Conservation (phyloP, 768 basidiomycete genomes). For the Nevesoporus exiguus region DNA sequence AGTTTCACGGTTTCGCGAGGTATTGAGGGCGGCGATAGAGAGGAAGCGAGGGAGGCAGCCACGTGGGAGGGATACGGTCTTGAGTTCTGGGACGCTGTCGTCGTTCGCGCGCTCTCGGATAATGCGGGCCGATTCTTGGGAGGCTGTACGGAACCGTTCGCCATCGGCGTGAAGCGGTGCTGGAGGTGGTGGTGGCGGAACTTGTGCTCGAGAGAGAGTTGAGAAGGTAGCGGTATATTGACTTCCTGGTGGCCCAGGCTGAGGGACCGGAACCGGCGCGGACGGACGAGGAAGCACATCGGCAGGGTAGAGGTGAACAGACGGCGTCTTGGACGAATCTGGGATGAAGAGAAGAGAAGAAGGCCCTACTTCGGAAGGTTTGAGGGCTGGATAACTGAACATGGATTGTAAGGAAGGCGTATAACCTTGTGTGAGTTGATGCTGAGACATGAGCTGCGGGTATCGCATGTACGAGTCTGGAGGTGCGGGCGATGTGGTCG, state of each 20-base stretch:
- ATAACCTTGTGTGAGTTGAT: slow-evolving; percentile 77
- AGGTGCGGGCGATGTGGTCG: slow-evolving; percentile 65
- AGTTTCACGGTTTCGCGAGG: slow-evolving; percentile 75
- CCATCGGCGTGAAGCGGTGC: slow-evolving; percentile 23
- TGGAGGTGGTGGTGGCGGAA: slow-evolving; percentile 20
- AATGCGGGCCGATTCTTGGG: slow-evolving; percentile 35
- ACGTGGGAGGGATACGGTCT: slow-evolving; percentile 65
- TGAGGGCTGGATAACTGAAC: slow-evolving; percentile 45
- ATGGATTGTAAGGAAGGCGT: slow-evolving; percentile 74
- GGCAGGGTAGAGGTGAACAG: slow-evolving; percentile 30
- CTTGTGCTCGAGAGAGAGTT: slow-evolving; percentile 26
- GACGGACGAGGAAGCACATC: slow-evolving; percentile 37
- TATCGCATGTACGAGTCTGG: slow-evolving; percentile 50
- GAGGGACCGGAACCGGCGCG: slow-evolving; percentile 15
- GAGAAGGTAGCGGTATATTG: slow-evolving; percentile 24
- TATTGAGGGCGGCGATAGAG: slow-evolving; percentile 75
- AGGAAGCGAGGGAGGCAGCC: slow-evolving; percentile 75
- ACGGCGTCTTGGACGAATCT: slow-evolving; percentile 24
- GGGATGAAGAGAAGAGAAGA: slow-evolving; percentile 47
- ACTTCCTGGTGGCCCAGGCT: slow-evolving; percentile 3
- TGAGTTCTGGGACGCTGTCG: slow-evolving; percentile 45
- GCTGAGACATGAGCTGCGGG: slow-evolving; percentile 74
- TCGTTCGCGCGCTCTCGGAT: slow-evolving; percentile 27
- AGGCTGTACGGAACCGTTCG: slow-evolving; percentile 32
- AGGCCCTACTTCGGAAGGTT: slow-evolving; percentile 33